These are phyloP conservation scores for Lycium ferocissimum DNA, from an alignment of 257 asterid species.

Conservation along the genomic window DNA sequence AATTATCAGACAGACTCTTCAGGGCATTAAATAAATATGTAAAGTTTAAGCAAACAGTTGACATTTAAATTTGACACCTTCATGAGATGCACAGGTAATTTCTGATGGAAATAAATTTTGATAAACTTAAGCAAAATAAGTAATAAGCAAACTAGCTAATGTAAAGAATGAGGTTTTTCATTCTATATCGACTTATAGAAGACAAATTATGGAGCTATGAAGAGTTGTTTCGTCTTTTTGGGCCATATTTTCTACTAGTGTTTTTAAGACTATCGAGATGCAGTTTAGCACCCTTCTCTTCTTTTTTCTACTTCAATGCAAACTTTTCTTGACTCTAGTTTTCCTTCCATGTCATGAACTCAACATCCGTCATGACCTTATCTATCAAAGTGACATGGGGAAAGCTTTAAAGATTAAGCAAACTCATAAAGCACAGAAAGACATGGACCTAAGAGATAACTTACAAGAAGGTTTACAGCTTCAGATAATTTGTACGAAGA, in stretches of 20 bases:
- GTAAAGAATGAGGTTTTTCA: not conserved
- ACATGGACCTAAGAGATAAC: conserved; percentile 9
- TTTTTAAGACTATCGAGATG: conserved; percentile 3
- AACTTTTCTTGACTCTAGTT: not conserved
- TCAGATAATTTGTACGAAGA: conserved; percentile 7
- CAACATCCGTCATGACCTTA: not conserved
- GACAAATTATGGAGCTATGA: not conserved
- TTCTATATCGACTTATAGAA: not conserved
- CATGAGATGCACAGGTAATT: conserved; percentile 24
- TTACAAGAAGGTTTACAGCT: conserved; percentile 10
- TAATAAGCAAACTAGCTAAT: not conserved
- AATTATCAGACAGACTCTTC: conserved; percentile 3
- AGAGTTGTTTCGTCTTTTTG: not conserved
- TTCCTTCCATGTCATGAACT: conserved; percentile 16
- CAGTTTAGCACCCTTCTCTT: not conserved
- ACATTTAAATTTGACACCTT: not conserved
- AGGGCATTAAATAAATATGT: not conserved
- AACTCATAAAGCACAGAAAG: conserved; percentile 7
- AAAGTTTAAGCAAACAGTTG: not conserved
- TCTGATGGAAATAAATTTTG: conserved; percentile 8
- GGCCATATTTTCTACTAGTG: not conserved
- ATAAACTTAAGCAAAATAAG: not conserved
- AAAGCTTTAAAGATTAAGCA: not conserved
- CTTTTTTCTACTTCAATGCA: conserved; percentile 2
- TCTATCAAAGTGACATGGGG: not conserved